These are phyloP conservation scores for Podaxis sp. DNA, from an alignment of 768 basidiomycete genomes.

Conservation along the genomic window DNA sequence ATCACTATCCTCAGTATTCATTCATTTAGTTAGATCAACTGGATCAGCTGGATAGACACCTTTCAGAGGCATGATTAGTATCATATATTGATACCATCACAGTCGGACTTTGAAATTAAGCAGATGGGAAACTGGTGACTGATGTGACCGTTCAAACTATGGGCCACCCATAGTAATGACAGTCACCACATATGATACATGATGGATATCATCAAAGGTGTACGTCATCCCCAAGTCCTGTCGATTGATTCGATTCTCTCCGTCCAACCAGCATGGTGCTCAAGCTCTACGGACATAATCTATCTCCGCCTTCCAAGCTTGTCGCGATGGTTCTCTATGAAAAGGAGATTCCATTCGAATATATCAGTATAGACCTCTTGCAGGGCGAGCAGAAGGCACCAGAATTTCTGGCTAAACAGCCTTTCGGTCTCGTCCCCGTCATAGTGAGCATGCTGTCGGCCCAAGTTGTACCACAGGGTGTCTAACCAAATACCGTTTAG, in stretches of 20 bases:
- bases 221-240: too few species aligned
- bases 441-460: conserved; percentile 26
- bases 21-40: too few species aligned
- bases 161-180: too few species aligned
- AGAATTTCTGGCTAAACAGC: conserved; percentile 38
- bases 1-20: too few species aligned
- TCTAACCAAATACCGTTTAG: conserved; percentile 17
- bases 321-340: conserved; percentile 45
- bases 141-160: too few species aligned
- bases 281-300: conserved; percentile 31
- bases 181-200: too few species aligned
- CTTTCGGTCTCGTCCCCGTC: conserved; percentile 54
- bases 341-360: conserved; percentile 45
- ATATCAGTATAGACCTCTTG: conserved; percentile 35
- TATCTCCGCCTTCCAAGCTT: conserved; percentile 40
- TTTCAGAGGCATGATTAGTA: too few species aligned
- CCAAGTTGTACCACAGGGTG: not conserved
- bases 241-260: not conserved
- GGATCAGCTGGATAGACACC: too few species aligned
- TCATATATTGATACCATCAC: too few species aligned
- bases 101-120: too few species aligned
- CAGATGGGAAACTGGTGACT: too few species aligned
- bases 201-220: too few species aligned
- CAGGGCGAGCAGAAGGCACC: conserved; percentile 37
- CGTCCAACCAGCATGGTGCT: conserved; percentile 25